Evolutionary conservation across 2,329 filamentous ascomycete genomes (phyloP).

Genomic region (Colletotrichum eleusines): DNA sequence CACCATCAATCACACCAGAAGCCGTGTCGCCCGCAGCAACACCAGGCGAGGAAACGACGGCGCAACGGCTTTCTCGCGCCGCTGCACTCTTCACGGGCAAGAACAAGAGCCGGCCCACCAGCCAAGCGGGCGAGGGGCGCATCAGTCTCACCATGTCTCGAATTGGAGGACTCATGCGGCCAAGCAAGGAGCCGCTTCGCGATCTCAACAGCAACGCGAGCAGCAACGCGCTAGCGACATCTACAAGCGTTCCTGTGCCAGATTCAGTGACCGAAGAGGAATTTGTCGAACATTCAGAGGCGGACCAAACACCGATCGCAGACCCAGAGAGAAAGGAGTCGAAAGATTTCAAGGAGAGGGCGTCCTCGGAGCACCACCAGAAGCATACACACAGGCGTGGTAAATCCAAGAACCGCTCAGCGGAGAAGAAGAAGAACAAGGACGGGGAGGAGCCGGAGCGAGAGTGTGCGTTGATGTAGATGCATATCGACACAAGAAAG

Average conservation of each 20-base stretch:
- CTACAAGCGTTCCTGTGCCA: constrained; percentile 33
- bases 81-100: constrained; percentile 65
- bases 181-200: constrained; percentile 63
- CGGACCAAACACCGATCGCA: constrained; percentile 16
- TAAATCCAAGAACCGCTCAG: constrained; percentile 55
- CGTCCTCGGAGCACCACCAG: constrained; percentile 45
- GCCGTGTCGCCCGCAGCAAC: constrained; percentile 55
- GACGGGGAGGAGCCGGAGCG: constrained; percentile 53
- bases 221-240: constrained; percentile 37
- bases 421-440: constrained; percentile 52
- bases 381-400: constrained; percentile 52
- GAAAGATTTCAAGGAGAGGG: constrained; percentile 35
- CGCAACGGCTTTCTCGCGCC: constrained; percentile 68
- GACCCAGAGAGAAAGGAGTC: constrained; percentile 42
- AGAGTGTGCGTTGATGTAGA: constrained; percentile 63
- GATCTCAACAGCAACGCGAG: constrained; percentile 45
- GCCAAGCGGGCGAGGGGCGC: constrained; percentile 69
- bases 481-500: neutral
- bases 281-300: constrained; percentile 39
- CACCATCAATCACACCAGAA: constrained; percentile 53
- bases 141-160: constrained; percentile 69
- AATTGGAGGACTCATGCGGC: constrained; percentile 63
- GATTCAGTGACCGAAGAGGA: constrained; percentile 41
- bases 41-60: constrained; percentile 65
- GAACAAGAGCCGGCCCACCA: constrained; percentile 66